phyloP scores from a whole-genome alignment of 345 rosid species.

The Populus ilicifolia region DNA sequence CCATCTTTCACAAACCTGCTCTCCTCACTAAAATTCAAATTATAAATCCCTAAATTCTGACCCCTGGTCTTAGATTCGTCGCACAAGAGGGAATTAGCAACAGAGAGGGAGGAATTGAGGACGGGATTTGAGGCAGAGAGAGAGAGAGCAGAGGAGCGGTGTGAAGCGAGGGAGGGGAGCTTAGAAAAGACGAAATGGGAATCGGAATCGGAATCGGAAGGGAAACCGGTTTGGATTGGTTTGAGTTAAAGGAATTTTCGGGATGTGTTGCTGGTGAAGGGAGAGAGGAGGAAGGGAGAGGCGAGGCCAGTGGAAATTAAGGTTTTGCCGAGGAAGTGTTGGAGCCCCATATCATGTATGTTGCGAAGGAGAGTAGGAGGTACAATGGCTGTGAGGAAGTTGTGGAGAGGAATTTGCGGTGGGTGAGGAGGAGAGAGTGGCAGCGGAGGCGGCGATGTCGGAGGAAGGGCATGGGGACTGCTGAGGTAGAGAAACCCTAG shows the following conservation, averaged over 20 bases:
- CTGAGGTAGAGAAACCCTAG: constrained; percentile 1
- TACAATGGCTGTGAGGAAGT: background rate
- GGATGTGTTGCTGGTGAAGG: background rate
- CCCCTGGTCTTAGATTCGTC: background rate
- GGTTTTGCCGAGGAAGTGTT: constrained; percentile 96
- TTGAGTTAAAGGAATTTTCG: constrained; percentile 67
- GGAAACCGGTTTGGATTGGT: constrained; percentile 91
- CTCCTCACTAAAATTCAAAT: constrained; percentile 48
- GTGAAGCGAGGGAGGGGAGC: constrained; percentile 58
- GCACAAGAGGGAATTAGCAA: constrained; percentile 32
- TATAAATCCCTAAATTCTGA: constrained; percentile 33
- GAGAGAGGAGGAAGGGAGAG: constrained; percentile 67
- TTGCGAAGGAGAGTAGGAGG: constrained; percentile 63
- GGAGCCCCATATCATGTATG: constrained; percentile 71
- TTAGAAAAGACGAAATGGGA: constrained; percentile 69
- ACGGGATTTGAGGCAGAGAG: constrained; percentile 57
- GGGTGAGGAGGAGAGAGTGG: background rate
- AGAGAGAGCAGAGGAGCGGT: constrained; percentile 30
- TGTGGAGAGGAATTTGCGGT: constrained; percentile 10
- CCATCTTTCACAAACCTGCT: constrained; percentile 24
- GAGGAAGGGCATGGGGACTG: background rate
- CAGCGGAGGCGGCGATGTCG: background rate
- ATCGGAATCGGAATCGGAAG: constrained; percentile 63
- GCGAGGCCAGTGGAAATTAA: constrained; percentile 91
- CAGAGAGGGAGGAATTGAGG: constrained; percentile 52